Conservation (phyloP, 805 yeast genomes). For the Candida nitratophila region DNA sequence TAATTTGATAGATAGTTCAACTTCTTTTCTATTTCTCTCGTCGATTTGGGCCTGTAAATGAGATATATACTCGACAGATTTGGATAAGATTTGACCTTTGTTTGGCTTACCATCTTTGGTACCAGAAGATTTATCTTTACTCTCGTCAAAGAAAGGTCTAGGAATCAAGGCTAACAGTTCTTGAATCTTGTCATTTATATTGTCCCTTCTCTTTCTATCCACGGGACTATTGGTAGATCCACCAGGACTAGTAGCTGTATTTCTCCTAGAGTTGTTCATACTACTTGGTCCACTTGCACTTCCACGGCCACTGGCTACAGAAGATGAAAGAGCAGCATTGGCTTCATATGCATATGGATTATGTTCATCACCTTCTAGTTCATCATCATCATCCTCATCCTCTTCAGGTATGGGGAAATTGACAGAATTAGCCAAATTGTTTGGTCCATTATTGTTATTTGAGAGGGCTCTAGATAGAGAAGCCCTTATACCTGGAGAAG, state of each 20-base stretch:
- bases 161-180: constrained; percentile 33
- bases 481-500: constrained; percentile 8
- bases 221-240: constrained; percentile 10
- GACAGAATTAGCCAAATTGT: neutral
- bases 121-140: constrained; percentile 46
- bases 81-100: constrained; percentile 73
- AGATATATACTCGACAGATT: constrained; percentile 67
- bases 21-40: constrained; percentile 70
- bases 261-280: neutral
- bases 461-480: constrained; percentile 14
- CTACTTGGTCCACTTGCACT: neutral
- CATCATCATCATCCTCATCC: constrained; percentile 8
- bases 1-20: constrained; percentile 57
- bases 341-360: neutral
- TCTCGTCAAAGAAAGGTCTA: constrained; percentile 31
- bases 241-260: constrained; percentile 1
- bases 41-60: constrained; percentile 67
- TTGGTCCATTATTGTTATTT: constrained; percentile 4
- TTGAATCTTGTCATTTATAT: constrained; percentile 51
- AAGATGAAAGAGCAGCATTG: neutral
- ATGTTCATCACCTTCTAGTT: constrained; percentile 3
- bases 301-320: neutral
- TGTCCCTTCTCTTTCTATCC: constrained; percentile 46
- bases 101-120: constrained; percentile 82
- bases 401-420: constrained; percentile 13